phyloP scores from a whole-genome alignment of 31 red algal genomes.

The Odonthalia washingtoniensis region DNA sequence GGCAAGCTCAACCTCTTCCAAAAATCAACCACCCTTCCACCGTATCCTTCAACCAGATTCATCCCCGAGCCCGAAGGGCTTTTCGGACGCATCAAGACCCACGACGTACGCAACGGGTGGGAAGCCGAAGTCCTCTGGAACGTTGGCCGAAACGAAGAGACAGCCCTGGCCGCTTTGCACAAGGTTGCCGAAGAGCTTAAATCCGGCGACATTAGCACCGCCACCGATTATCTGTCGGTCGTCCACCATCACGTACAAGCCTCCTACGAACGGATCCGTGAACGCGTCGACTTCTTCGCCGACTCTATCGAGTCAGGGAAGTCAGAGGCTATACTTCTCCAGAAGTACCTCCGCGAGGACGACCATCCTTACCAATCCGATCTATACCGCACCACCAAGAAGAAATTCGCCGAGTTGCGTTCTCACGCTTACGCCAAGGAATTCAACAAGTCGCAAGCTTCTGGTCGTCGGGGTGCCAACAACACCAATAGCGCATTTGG shows the following conservation, averaged over 20 bases:
- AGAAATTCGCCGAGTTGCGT: constrained; percentile 37
- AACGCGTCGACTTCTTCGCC: constrained; percentile 28
- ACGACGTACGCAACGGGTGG: background rate
- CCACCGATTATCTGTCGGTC: background rate
- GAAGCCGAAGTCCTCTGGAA: constrained; percentile 19
- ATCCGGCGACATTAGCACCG: background rate
- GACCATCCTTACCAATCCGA: constrained; percentile 3
- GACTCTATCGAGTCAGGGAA: constrained; percentile 23
- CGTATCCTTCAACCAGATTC: constrained; percentile 11
- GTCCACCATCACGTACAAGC: constrained; percentile 17
- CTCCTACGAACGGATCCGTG: constrained; percentile 7
- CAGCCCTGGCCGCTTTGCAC: background rate
- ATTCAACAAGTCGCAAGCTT: constrained; percentile 18
- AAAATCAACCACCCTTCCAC: constrained; percentile 18
- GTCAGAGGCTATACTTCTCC: constrained; percentile 28
- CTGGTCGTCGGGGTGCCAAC: background rate
- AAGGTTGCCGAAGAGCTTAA: constrained; percentile 9
- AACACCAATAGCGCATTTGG: too few relatives aligned
- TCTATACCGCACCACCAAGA: constrained; percentile 14
- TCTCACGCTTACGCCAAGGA: constrained; percentile 21
- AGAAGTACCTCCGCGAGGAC: constrained; percentile 35
- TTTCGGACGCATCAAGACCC: constrained; percentile 23
- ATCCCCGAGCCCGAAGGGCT: constrained; percentile 45
- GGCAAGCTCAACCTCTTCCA: constrained; percentile 24
- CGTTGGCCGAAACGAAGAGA: background rate